Evolutionary conservation across 192 early-diverging fungal genomes (phyloP).

Genomic region (Coemansia sp.): DNA sequence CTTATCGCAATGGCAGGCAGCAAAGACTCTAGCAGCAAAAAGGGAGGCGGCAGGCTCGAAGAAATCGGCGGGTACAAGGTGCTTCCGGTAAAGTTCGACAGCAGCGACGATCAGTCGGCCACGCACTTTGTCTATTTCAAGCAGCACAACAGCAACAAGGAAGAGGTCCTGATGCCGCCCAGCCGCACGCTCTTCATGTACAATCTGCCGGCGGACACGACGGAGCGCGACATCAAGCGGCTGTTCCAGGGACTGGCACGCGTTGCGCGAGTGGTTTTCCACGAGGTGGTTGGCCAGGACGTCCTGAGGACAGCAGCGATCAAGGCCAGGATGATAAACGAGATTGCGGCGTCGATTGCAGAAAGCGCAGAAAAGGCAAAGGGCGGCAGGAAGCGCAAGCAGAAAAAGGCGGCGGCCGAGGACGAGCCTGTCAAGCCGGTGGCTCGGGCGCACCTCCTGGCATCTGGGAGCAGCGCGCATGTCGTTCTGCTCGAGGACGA

Average conservation of each 20-base stretch:
- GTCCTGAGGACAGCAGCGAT: conserved; percentile 18
- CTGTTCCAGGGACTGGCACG: conserved; percentile 60
- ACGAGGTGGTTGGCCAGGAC: conserved; percentile 45
- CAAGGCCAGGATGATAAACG: conserved; percentile 33
- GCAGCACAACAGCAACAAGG: conserved; percentile 49
- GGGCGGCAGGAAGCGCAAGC: conserved; percentile 20
- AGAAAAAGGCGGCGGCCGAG: conserved; percentile 18
- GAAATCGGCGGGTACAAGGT: conserved; percentile 58
- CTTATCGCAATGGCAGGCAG: conserved; percentile 17
- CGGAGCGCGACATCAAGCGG: conserved; percentile 60
- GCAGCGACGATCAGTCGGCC: conserved; percentile 6
- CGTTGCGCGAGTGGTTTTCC: conserved; percentile 57
- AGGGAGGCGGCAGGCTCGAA: conserved; percentile 26
- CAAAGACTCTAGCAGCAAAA: conserved; percentile 21
- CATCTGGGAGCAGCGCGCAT: conserved; percentile 61
- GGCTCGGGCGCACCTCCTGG: conserved; percentile 44
- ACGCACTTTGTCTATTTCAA: conserved; percentile 59
- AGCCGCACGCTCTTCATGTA: conserved; percentile 65
- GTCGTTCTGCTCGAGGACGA: conserved; percentile 68
- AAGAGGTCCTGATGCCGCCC: conserved; percentile 54
- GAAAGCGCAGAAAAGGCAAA: conserved; percentile 21
- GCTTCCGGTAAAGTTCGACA: conserved; percentile 50
- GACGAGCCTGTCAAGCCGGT: conserved; percentile 27
- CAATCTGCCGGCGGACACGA: conserved; percentile 69
- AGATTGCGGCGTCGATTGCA: conserved; percentile 35